phyloP scores from a whole-genome alignment of 768 basidiomycete species.

The Amyloporia xantha region DNA sequence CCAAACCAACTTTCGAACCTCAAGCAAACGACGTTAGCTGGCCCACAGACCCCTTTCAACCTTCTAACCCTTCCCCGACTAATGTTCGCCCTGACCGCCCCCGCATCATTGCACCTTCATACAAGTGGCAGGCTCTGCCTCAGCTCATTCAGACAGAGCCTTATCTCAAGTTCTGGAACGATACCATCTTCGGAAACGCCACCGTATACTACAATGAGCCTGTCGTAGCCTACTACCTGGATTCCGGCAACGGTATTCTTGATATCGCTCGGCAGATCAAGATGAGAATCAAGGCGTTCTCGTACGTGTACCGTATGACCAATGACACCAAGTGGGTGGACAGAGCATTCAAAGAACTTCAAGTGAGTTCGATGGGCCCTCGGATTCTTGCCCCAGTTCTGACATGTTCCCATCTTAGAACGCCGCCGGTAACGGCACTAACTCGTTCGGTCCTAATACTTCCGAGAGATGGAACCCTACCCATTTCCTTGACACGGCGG shows the following conservation, averaged over 20 bases:
- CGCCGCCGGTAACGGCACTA: slow-evolving; percentile 64
- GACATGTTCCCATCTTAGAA: too few species aligned
- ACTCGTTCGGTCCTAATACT: slow-evolving; percentile 55
- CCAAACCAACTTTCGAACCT: slow-evolving; percentile 61
- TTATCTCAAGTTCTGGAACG: slow-evolving; percentile 86
- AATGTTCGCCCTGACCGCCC: slow-evolving; percentile 73
- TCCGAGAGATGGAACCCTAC: slow-evolving; percentile 74
- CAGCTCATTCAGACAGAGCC: slow-evolving; percentile 72
- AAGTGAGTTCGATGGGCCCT: slow-evolving; percentile 35
- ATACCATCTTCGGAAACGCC: slow-evolving; percentile 86
- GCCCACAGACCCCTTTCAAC: slow-evolving; percentile 75
- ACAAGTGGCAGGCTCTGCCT: slow-evolving; percentile 86
- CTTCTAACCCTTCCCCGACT: slow-evolving; percentile 55
- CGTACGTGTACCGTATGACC: slow-evolving; percentile 85
- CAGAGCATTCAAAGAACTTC: slow-evolving; percentile 74
- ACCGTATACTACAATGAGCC: slow-evolving; percentile 55
- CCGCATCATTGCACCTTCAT: slow-evolving; percentile 82
- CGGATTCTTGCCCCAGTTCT: too few species aligned
- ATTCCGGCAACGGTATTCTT: slow-evolving; percentile 86
- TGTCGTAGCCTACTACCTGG: slow-evolving; percentile 66
- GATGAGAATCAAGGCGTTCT: slow-evolving; percentile 85
- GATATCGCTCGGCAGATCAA: slow-evolving; percentile 89
- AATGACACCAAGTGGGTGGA: slow-evolving; percentile 91
- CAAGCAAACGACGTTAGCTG: slow-evolving; percentile 53
- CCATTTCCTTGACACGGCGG: slow-evolving; percentile 94